phyloP scores from a whole-genome alignment of 495 filamentous ascomycete species.

The Aspergillus avenaceus region DNA sequence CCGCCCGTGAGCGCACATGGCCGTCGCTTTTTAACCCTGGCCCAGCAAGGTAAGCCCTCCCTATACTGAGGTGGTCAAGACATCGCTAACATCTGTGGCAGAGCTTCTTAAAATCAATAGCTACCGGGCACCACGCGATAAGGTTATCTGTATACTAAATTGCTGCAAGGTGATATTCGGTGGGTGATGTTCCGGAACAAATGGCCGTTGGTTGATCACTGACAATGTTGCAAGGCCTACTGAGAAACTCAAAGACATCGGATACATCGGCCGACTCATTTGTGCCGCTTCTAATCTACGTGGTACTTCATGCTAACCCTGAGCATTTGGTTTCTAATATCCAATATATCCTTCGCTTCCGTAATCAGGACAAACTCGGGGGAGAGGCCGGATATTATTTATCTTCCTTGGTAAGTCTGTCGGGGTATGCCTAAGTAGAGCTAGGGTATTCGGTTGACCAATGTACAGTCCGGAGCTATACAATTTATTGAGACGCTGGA shows the following conservation, averaged over 20 bases:
- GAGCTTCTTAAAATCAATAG: slow-evolving; percentile 93
- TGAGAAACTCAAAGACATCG: slow-evolving; percentile 79
- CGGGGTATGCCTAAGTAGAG: not conserved
- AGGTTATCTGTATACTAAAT: slow-evolving; percentile 97
- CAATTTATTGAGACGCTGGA: slow-evolving; percentile 97
- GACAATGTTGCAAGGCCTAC: slow-evolving; percentile 52
- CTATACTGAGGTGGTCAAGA: too few species aligned
- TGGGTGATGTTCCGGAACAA: slow-evolving; percentile 34
- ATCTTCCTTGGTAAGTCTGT: slow-evolving; percentile 70
- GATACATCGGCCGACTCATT: slow-evolving; percentile 97
- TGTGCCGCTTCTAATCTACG: slow-evolving; percentile 92
- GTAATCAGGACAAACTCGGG: slow-evolving; percentile 93
- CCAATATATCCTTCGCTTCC: slow-evolving; percentile 94
- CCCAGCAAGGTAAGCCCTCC: slow-evolving; percentile 68
- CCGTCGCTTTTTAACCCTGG: slow-evolving; percentile 78
- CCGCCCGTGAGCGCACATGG: slow-evolving; percentile 78
- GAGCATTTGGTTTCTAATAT: slow-evolving; percentile 96
- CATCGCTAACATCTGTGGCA: slow-evolving; percentile 29
- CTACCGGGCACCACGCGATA: slow-evolving; percentile 93
- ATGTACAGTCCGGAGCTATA: slow-evolving; percentile 77
- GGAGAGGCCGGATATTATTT: slow-evolving; percentile 98
- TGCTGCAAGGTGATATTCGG: slow-evolving; percentile 99
- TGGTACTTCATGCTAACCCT: slow-evolving; percentile 89
- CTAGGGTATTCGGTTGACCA: not conserved
- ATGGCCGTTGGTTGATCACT: not conserved